Percentiles rank a stretch among this genome's conserved stretches.
Evolutionary conservation across 1,284 basidiomycete species (phyloP).

Genomic region (Ceratobasidium sp.): DNA sequence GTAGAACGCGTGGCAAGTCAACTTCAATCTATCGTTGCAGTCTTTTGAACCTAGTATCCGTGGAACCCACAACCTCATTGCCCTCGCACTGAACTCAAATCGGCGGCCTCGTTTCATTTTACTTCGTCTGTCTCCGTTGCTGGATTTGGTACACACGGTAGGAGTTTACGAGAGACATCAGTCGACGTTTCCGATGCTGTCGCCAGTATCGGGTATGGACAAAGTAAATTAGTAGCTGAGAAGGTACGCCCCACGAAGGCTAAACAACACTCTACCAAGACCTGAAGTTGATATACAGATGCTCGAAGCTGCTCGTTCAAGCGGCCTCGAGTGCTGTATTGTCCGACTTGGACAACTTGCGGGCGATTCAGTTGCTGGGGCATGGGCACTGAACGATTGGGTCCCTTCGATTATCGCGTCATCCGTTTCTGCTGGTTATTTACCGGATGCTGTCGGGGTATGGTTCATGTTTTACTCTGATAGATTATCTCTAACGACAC

Average conservation of each 20-base stretch:
- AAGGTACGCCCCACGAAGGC: background rate
- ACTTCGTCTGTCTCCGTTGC: constrained; percentile 43
- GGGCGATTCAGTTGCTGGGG: constrained; percentile 28
- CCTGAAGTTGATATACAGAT: background rate
- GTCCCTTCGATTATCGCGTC: constrained; percentile 42
- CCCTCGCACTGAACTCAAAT: constrained; percentile 42
- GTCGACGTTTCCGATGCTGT: constrained; percentile 21
- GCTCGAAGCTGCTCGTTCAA: constrained; percentile 1
- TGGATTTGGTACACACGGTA: constrained; percentile 23
- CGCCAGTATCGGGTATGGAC: constrained; percentile 44
- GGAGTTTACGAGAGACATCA: constrained; percentile 10
- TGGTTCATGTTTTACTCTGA: no score
- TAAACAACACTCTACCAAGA: background rate
- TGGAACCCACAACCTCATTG: constrained; percentile 42
- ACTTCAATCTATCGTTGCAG: constrained; percentile 48
- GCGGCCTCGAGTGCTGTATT: constrained; percentile 13
- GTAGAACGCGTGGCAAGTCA: constrained; percentile 57
- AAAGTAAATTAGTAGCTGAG: constrained; percentile 47
- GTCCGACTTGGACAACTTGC: constrained; percentile 46
- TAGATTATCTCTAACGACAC: no score
- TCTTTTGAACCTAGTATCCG: constrained; percentile 48
- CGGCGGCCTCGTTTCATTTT: constrained; percentile 44
- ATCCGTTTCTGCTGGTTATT: constrained; percentile 2
- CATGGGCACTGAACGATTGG: constrained; percentile 46
- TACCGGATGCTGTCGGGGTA: constrained; percentile 18